phyloP scores from a whole-genome alignment of 176 grass and related monocot species.

The Phragmites australis region DNA sequence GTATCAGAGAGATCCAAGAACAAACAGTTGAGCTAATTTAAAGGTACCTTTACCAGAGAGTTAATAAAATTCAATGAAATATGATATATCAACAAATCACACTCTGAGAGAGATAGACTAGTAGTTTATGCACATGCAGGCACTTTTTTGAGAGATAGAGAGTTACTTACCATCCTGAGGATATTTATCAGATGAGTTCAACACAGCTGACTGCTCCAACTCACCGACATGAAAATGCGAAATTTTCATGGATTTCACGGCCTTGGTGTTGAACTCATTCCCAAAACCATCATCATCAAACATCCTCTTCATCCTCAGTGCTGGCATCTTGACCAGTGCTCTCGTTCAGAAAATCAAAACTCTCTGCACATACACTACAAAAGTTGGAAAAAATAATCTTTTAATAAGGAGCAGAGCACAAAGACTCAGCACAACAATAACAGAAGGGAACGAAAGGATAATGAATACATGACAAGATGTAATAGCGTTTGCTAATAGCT shows the following conservation, averaged over 20 bases:
- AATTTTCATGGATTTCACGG: constrained; percentile 42
- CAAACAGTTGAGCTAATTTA: background rate
- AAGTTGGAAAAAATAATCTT: constrained; percentile 2
- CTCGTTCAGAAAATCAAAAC: constrained; percentile 6
- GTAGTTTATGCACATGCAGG: constrained; percentile 5
- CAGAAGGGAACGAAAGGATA: background rate
- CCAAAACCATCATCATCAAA: constrained; percentile 37
- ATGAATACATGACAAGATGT: background rate
- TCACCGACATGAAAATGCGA: constrained; percentile 37
- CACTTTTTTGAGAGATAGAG: background rate
- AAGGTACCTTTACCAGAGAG: background rate
- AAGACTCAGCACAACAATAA: constrained; percentile 6
- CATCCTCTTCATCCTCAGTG: constrained; percentile 70
- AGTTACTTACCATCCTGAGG: constrained; percentile 51
- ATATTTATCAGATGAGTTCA: constrained; percentile 39
- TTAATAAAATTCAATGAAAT: background rate
- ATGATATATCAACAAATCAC: background rate
- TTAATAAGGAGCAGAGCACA: constrained; percentile 14
- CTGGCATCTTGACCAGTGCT: constrained; percentile 57
- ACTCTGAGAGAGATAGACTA: background rate
- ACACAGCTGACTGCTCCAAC: constrained; percentile 41
- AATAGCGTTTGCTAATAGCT: background rate
- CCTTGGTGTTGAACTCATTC: constrained; percentile 36
- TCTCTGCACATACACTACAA: constrained; percentile 11
- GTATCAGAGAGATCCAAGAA: constrained; percentile 15